Base-by-base conservation (phyloP, 2,329 filamentous ascomycete species). In the Verticillium dahliae region DNA sequence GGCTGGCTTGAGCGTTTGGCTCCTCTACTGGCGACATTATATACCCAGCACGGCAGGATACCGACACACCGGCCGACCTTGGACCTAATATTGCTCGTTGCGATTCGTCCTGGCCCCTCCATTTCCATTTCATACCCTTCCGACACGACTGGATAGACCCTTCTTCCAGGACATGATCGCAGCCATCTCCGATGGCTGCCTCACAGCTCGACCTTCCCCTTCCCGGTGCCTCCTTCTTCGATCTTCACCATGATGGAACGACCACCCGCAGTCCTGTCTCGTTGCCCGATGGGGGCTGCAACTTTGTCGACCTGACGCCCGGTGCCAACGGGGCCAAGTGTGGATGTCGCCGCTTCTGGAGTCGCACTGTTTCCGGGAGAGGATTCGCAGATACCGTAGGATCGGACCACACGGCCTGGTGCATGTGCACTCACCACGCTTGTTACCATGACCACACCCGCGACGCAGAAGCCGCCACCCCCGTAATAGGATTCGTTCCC, bases 371-470 rank as follows among this genome's bases (percentile, higher is more conserved):
- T 60, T 65, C 69, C 56, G 73, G 68, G 37, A 70, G 72, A 57
- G 69, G 74, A 56, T 69, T 73, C 52, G 66, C 71, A 60, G 70
- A 71, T 39, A 69, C 64, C 63, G 67, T 68, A 13, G 70, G 69
- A 58, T 63, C 71, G 45, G 79, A 80, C 60, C 78, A 84, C 67
- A 68, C 75, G 34, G 74, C 75, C 63, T 85, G 79, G 77, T 87
- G 84, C 73, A 86, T 86, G 84, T 87, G 84, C 68, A 81, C 81
- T 59, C 84, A 87, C 66, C 84, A 87, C 71, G 84, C 84, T 60
- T 87, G 84, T 70, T 87, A 79, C 64, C 84, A 87, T 64, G 84
- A 86, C 69, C 78, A 85, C 66, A 72, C 70, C 39, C 68, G 34
- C 72, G 71, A 61, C 63, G 71, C 56, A 62, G 72, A 74, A 62